Percentiles rank a stretch among this genome's conserved stretches.
phyloP scores from a whole-genome alignment of 257 asterid species.

The Solanum pennellii region DNA sequence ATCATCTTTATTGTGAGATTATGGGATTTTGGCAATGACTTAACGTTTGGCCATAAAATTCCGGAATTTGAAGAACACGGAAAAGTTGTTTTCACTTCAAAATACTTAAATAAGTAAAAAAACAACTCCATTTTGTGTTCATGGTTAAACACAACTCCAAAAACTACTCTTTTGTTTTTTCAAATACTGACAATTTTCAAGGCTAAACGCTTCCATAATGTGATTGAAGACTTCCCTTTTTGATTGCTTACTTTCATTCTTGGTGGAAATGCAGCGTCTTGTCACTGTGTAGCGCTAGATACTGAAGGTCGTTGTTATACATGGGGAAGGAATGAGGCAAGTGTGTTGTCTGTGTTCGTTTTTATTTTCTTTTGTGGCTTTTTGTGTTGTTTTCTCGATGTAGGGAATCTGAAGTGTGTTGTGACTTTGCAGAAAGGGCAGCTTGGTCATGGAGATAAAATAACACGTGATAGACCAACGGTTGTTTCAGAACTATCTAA shows the following conservation, averaged over 20 bases:
- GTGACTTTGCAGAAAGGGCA: conserved; percentile 66
- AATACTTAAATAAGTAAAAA: background rate
- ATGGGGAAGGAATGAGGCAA: conserved; percentile 95
- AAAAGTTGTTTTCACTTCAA: background rate
- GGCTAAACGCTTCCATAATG: background rate
- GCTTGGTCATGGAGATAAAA: conserved; percentile 93
- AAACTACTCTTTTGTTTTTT: background rate
- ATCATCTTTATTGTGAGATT: background rate
- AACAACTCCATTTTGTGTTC: background rate
- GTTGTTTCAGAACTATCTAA: conserved; percentile 68
- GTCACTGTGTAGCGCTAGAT: conserved; percentile 95
- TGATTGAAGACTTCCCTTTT: background rate
- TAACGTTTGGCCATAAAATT: background rate
- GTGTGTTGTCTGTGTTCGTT: background rate
- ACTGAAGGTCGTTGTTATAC: conserved; percentile 91
- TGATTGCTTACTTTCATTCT: background rate
- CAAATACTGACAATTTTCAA: background rate
- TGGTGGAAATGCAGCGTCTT: conserved; percentile 46
- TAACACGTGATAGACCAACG: conserved; percentile 83
- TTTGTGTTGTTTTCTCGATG: background rate
- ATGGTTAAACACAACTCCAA: background rate
- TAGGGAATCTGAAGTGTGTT: background rate
- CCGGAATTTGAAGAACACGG: background rate
- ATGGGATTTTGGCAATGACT: background rate
- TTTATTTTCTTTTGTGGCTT: background rate